Base-by-base conservation (phyloP, 345 rosid genomes). In the Luvunga scandens region DNA sequence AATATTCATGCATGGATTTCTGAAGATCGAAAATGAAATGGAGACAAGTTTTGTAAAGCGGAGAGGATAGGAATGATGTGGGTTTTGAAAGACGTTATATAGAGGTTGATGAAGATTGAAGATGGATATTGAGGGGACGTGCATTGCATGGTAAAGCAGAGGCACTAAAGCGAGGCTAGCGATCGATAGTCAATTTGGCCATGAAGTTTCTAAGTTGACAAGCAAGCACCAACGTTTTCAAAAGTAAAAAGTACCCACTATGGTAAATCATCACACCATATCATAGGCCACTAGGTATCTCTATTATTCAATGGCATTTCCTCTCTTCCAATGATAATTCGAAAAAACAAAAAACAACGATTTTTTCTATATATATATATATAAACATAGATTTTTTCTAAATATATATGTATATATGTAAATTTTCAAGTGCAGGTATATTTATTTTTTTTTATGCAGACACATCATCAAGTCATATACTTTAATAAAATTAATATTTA, bases 71-170 rank as follows among this genome's bases (percentile, higher is more conserved):
- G 67, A 79, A 77, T 73, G 79, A 80, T 75, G 31, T 38, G 16
- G 30, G 4, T 3, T 75, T 81, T 75, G 71, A 71, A 68, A 48
- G 60, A 53, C 19, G 10, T 13, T 18, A 66, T 60, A n/a, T 36
- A 59, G 64, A 64, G 50, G 50, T 45, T 45, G 71, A 38, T 16
- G 27, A 36, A 62, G 0, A 30, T 18, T 50, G 56, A 53, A 5
- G 34, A 56, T 56, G 6, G 25, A 66, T 66, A 21, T 2, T 3
- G 76, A 28, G 18, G 68, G 65, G 78, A 73, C 50, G 39, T 50
- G 24, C 65, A 62, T 87, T 87, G 89, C 85, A 78, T 60, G 82
- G 73, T 72, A 85, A 87, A 89, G 90, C 77, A 60, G 75, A 75
- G 81, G 86, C 90, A 87, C 1, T 59, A 80, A 80, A 79, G 77